A percentile compares a stretch with the other conserved stretches of the same genome.
Evolutionary conservation across 257 asterid species (phyloP).

Genomic region (Solanum verrucosum): DNA sequence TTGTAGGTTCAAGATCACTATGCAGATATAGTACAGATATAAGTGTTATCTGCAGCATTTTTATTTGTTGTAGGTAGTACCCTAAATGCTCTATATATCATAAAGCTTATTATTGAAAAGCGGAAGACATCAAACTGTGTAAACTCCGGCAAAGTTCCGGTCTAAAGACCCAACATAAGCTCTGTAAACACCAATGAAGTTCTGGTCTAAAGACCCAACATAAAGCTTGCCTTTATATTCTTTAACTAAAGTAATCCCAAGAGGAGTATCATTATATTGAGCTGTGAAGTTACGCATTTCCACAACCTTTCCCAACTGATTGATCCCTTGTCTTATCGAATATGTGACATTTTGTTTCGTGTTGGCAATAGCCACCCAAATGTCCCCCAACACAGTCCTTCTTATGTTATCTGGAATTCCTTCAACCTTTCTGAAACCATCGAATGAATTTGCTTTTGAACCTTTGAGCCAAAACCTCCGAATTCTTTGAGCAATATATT

Average conservation of each 20-base stretch:
- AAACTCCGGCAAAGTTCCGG: too few relatives aligned
- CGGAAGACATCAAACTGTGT: not conserved
- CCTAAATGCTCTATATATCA: not conserved
- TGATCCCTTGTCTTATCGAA: not conserved
- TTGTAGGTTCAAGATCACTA: not conserved
- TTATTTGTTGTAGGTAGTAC: not conserved
- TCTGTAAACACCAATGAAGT: not conserved
- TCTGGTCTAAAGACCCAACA: not conserved
- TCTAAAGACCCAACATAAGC: not conserved
- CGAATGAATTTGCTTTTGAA: not conserved
- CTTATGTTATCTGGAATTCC: not conserved
- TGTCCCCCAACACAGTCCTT: not conserved
- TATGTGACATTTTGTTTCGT: not conserved
- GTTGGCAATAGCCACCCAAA: not conserved
- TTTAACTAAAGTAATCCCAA: not conserved
- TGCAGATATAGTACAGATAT: not conserved
- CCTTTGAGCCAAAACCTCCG: not conserved
- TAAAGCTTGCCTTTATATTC: not conserved
- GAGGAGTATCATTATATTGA: not conserved
- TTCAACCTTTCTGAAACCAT: not conserved
- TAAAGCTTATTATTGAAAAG: not conserved
- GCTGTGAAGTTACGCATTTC: not conserved
- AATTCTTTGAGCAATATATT: not conserved
- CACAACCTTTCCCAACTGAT: not conserved
- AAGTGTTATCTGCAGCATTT: not conserved